Evolutionary conservation across 192 early-diverging fungal species (phyloP).

Genomic region (Backusella circina): DNA sequence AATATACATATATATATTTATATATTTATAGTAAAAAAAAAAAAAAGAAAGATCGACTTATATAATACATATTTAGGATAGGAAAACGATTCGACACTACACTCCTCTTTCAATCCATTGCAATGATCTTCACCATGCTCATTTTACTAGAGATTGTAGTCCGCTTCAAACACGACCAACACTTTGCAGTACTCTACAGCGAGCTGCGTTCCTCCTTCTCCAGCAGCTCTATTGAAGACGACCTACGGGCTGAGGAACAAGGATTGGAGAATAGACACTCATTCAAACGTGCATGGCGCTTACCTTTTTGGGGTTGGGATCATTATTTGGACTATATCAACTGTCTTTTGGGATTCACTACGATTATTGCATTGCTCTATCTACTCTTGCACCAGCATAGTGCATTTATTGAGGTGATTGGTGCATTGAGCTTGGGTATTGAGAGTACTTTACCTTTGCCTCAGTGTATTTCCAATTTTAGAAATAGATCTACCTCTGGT

Average conservation of each 20-base stretch:
- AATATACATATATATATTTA: too few relatives aligned
- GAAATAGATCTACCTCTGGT: conserved; percentile 42
- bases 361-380: conserved; percentile 19
- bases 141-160: conserved; percentile 46
- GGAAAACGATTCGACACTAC: conserved; percentile 47
- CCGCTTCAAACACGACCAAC: conserved; percentile 30
- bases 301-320: conserved; percentile 42
- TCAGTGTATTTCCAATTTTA: conserved; percentile 47
- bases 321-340: conserved; percentile 34
- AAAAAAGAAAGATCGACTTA: too few relatives aligned
- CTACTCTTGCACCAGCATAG: conserved; percentile 20
- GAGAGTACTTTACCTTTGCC: conserved; percentile 58
- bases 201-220: not conserved
- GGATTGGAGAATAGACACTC: not conserved
- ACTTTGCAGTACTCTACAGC: not conserved
- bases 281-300: not conserved
- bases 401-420: conserved; percentile 36
- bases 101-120: conserved; percentile 50
- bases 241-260: conserved; percentile 12
- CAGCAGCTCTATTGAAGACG: not conserved
- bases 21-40: too few relatives aligned
- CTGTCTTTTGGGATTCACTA: conserved; percentile 29
- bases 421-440: conserved; percentile 43
- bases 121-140: conserved; percentile 51
- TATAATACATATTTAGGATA: conserved; percentile 24